These are phyloP conservation scores for Nepenthes alata DNA, from an alignment of 179 eudicot genomes.

Conservation along the genomic window DNA sequence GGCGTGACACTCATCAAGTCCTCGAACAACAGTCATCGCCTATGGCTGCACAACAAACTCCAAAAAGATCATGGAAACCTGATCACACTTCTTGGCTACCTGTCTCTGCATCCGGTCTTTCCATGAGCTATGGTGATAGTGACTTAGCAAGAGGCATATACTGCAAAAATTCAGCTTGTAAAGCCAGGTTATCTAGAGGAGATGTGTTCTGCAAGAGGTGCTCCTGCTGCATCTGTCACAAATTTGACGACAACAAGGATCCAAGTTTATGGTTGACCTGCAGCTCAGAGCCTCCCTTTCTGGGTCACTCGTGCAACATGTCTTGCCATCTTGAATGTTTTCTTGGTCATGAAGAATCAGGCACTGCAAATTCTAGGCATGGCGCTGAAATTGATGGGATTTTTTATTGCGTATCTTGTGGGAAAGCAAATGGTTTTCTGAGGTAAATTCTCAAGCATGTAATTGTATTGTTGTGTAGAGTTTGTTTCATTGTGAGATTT, in stretches of 20 bases:
- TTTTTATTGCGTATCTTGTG: constrained; percentile 73
- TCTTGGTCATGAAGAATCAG: constrained; percentile 43
- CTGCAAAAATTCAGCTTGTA: constrained; percentile 82
- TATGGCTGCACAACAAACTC: constrained; percentile 20
- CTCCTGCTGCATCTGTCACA: constrained; percentile 75
- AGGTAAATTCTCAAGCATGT: constrained; percentile 29
- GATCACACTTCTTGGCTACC: constrained; percentile 35
- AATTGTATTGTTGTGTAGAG: too few relatives aligned
- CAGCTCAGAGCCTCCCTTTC: constrained; percentile 63
- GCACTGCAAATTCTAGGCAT: constrained; percentile 35
- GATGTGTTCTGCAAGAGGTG: constrained; percentile 85
- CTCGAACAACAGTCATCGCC: constrained; percentile 20
- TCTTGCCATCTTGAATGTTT: constrained; percentile 93
- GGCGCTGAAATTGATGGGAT: constrained; percentile 56
- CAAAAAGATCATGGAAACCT: constrained; percentile 44
- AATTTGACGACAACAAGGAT: constrained; percentile 89
- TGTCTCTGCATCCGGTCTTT: constrained; percentile 16
- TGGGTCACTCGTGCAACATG: constrained; percentile 56
- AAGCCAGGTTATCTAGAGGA: constrained; percentile 41
- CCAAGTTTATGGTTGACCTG: constrained; percentile 92
- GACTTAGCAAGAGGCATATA: constrained; percentile 14
- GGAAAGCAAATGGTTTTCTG: constrained; percentile 75
- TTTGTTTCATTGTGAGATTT: too few relatives aligned
- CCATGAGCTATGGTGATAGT: constrained; percentile 12
- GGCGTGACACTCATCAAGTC: constrained; percentile 4